A percentile compares a stretch with the other conserved stretches of the same genome.
phyloP scores from a whole-genome alignment of 2,329 filamentous ascomycete species.

The Corinectria fuckeliana region DNA sequence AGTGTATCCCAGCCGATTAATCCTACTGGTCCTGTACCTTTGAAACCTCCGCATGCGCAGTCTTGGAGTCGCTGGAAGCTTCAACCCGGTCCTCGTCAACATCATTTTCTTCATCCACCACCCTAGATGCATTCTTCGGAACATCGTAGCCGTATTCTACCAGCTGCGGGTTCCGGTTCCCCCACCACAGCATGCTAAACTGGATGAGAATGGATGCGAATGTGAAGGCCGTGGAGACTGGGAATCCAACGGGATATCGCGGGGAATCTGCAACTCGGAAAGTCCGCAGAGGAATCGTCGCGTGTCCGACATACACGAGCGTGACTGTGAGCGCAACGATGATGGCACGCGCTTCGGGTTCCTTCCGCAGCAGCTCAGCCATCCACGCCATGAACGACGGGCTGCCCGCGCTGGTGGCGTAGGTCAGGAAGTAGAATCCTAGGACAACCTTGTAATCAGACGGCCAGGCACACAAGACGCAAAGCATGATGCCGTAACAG shows the following conservation, averaged over 20 bases:
- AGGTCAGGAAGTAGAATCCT: slow-evolving; percentile 47
- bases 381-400: slow-evolving; percentile 47
- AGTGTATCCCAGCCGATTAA: background rate
- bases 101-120: slow-evolving; percentile 29
- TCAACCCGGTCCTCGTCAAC: background rate
- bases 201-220: slow-evolving; percentile 42
- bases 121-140: slow-evolving; percentile 17
- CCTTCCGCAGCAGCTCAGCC: slow-evolving; percentile 43
- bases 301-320: slow-evolving; percentile 47
- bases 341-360: slow-evolving; percentile 46
- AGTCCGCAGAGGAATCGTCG: slow-evolving; percentile 46
- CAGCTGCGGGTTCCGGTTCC: slow-evolving; percentile 24
- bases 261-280: slow-evolving; percentile 46
- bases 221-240: slow-evolving; percentile 42
- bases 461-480: slow-evolving; percentile 44
- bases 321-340: slow-evolving; percentile 47
- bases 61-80: background rate
- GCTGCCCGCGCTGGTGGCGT: slow-evolving; percentile 43
- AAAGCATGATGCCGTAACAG: slow-evolving; percentile 40
- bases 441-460: slow-evolving; percentile 42
- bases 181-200: slow-evolving; percentile 42
- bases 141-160: slow-evolving; percentile 31
- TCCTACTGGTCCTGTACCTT: background rate
- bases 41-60: background rate
- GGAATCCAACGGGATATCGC: slow-evolving; percentile 46